phyloP scores from a whole-genome alignment of 2,329 filamentous ascomycete species.

The Pezicula radicicola region DNA sequence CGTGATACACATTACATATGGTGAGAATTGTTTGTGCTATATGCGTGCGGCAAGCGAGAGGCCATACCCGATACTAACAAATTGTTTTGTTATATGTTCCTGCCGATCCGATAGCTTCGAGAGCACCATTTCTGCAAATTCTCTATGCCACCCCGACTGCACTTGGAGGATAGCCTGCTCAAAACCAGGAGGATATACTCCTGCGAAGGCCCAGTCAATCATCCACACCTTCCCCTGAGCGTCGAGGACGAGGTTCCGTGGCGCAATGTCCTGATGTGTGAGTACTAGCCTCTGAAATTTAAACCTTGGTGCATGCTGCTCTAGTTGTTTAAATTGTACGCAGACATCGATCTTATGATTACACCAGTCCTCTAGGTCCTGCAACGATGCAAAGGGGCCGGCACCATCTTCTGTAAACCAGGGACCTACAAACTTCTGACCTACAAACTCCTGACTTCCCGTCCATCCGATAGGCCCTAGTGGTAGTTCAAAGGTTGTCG shows the following conservation, averaged over 20 bases:
- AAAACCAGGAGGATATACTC: background rate
- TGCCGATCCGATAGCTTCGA: slow-evolving; percentile 2
- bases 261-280: background rate
- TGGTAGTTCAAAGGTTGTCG: slow-evolving; percentile 1
- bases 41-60: slow-evolving; percentile 3
- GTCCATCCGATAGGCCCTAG: slow-evolving; percentile 5
- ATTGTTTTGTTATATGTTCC: slow-evolving; percentile 2
- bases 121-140: slow-evolving; percentile 7
- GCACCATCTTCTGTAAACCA: slow-evolving; percentile 7
- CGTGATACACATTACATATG: too few relatives aligned
- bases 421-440: slow-evolving; percentile 5
- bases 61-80: slow-evolving; percentile 3
- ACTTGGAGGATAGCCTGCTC: background rate
- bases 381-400: slow-evolving; percentile 4
- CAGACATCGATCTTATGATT: slow-evolving; percentile 9
- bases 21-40: background rate
- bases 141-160: background rate
- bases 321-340: slow-evolving; percentile 3
- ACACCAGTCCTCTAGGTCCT: slow-evolving; percentile 7
- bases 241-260: background rate
- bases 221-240: background rate
- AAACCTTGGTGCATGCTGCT: slow-evolving; percentile 1
- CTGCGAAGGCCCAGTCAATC: background rate
- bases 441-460: too few relatives aligned
- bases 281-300: slow-evolving; percentile 1